These are phyloP conservation scores for Theileria parva DNA, from an alignment of 169 alveolate genomes.

Conservation along the genomic window DNA sequence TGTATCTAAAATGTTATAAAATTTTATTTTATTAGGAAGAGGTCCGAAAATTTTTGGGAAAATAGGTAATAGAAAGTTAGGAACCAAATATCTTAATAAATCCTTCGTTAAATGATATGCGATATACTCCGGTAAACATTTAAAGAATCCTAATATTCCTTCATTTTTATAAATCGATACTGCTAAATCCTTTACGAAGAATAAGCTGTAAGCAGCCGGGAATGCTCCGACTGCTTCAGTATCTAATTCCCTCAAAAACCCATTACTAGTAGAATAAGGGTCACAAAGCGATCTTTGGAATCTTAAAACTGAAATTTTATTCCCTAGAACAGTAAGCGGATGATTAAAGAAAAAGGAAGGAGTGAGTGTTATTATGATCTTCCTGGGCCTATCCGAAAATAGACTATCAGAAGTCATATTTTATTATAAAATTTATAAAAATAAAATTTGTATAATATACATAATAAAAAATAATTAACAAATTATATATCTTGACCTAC, in stretches of 20 bases:
- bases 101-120: slow-evolving; percentile 32
- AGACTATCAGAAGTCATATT: background rate
- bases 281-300: slow-evolving; percentile 46
- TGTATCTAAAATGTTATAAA: background rate
- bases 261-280: slow-evolving; percentile 22
- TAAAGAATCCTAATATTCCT: slow-evolving; percentile 51
- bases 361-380: slow-evolving; percentile 53
- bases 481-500: background rate
- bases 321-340: slow-evolving; percentile 41
- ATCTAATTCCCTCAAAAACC: slow-evolving; percentile 17
- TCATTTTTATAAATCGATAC: slow-evolving; percentile 21
- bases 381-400: slow-evolving; percentile 3
- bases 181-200: slow-evolving; percentile 23
- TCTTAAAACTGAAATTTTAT: slow-evolving; percentile 30
- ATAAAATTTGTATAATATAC: background rate
- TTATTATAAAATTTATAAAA: background rate
- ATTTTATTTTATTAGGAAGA: slow-evolving; percentile 10
- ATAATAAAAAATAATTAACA: background rate
- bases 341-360: slow-evolving; percentile 29
- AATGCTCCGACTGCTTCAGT: background rate
- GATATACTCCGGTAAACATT: slow-evolving; percentile 40
- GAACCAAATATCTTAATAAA: slow-evolving; percentile 34
- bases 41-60: background rate
- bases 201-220: slow-evolving; percentile 23
- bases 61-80: slow-evolving; percentile 40